Evolutionary conservation across 2,329 filamentous ascomycete genomes (phyloP).

Genomic region (Xylariaceae sp.): DNA sequence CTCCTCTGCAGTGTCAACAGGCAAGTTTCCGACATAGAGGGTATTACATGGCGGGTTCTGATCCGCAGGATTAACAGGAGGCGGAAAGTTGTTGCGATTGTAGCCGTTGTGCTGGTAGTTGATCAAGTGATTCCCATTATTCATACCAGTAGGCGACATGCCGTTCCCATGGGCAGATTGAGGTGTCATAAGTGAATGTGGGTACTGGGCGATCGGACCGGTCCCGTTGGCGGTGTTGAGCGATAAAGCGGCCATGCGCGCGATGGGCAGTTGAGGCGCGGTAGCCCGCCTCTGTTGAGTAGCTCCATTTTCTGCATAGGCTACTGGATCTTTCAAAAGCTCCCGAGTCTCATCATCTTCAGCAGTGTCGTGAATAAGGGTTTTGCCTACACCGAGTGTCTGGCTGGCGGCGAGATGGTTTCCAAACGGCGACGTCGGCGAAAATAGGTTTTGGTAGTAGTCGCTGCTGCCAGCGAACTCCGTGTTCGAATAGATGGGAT

Average conservation of each 20-base stretch:
- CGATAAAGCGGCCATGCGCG: constrained; percentile 63
- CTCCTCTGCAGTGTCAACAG: constrained; percentile 87
- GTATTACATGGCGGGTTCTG: constrained; percentile 98
- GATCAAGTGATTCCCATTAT: constrained; percentile 38
- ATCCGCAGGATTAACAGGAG: constrained; percentile 83
- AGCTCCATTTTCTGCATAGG: constrained; percentile 67
- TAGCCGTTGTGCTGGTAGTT: constrained; percentile 52
- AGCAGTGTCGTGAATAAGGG: constrained; percentile 63
- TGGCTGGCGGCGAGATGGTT: constrained; percentile 58
- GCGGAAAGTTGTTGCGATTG: constrained; percentile 63
- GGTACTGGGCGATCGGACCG: constrained; percentile 48
- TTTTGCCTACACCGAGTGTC: constrained; percentile 59
- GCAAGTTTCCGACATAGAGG: constrained; percentile 94
- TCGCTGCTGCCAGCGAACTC: constrained; percentile 51
- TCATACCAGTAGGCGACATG: constrained; percentile 54
- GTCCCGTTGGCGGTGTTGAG: constrained; percentile 58
- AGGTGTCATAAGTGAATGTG: constrained; percentile 34
- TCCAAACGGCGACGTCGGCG: constrained; percentile 66
- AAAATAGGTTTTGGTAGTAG: constrained; percentile 61
- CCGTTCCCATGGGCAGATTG: constrained; percentile 40
- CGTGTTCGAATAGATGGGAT: constrained; percentile 47
- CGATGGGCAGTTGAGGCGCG: constrained; percentile 64
- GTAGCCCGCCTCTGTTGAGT: constrained; percentile 59
- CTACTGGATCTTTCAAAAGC: constrained; percentile 66
- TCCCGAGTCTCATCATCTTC: constrained; percentile 67